Evolutionary conservation across 2,329 filamentous ascomycete species (phyloP), one percentile per base, ranked within the genome.

Genomic region (Penicillium expansum): DNA sequence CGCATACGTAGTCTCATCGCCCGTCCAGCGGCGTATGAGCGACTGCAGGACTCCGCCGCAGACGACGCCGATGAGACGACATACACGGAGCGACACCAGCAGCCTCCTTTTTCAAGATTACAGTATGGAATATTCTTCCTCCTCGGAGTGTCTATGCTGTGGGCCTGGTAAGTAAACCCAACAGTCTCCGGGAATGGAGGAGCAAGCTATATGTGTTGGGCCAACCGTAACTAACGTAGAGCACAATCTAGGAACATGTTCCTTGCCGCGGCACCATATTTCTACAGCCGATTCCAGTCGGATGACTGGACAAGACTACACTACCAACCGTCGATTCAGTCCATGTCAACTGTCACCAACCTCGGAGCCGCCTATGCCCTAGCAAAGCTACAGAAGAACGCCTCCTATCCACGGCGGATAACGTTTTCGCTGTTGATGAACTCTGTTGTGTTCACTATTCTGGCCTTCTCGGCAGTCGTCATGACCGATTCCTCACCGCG

Each of bases 261-360:
- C 74, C 85, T 97, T 65, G 93, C 94, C 44, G 92, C 93, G 9
- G 91, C 91, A 1, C 91, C 93, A 5, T 97, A 97, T 79, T 97
- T 97, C 77, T 86, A 92, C 69, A 82, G 80, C 48, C 91, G 93
- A 65, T 96, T 97, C 74, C 78, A 82, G 44, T 80, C 82, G 58
- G 85, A 87, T 70, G 77, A 84, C 52, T 89, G 86, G 81, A 87
- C 95, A 55, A 81, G 87, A 35, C 81, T 85, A 61, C 90, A 92
- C 78, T 97, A 96, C 77, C 93, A 97, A 73, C 89, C 93, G 11
- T 87, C 90, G 57, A 93, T 97, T 70, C 83, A 95, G 57, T 90
- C 91, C 33, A 88, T 95, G 29, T 94, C 90, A 50, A 96, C 91
- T 2, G 73, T 92, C 63, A 91, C 90, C 30, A 97, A 94, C 71